Conservation (phyloP, 1,284 basidiomycete genomes). For the Ustilago sp. region DNA sequence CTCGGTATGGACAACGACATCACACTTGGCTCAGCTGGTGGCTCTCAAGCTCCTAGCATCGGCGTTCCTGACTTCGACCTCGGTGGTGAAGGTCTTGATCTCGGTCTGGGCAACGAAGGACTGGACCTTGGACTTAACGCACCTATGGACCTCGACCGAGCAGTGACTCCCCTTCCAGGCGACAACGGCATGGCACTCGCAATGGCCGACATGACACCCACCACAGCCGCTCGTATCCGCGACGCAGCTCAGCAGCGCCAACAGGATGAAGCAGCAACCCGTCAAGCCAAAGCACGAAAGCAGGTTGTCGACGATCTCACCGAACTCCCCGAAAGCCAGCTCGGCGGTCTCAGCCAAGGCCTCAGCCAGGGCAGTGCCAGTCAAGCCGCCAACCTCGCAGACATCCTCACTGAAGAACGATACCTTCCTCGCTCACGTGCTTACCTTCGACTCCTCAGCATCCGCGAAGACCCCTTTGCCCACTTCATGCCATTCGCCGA, state of each 20-base stretch:
- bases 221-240: conserved; percentile 71
- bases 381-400: conserved; percentile 76
- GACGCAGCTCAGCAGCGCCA: conserved; percentile 57
- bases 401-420: conserved; percentile 78
- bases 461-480: conserved; percentile 83
- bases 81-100: conserved; percentile 74
- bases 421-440: conserved; percentile 85
- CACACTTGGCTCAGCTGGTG: conserved; percentile 40
- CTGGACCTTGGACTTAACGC: conserved; percentile 41
- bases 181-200: conserved; percentile 54
- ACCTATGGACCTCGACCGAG: conserved; percentile 38
- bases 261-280: conserved; percentile 48
- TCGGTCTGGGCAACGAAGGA: conserved; percentile 71
- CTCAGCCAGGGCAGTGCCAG: conserved; percentile 74
- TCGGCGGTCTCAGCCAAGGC: conserved; percentile 45
- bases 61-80: conserved; percentile 52
- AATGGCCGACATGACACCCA: conserved; percentile 72
- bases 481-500: conserved; percentile 79
- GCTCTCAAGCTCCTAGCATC: conserved; percentile 45
- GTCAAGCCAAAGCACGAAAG: conserved; percentile 63
- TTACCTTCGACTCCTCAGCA: conserved; percentile 83
- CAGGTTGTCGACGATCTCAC: conserved; percentile 72
- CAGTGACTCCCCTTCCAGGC: conserved; percentile 46
- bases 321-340: conserved; percentile 72
- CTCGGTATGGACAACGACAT: conserved; percentile 47